phyloP scores from a whole-genome alignment of 352 stramenopile species.

The Globisporangium apiculatum region DNA sequence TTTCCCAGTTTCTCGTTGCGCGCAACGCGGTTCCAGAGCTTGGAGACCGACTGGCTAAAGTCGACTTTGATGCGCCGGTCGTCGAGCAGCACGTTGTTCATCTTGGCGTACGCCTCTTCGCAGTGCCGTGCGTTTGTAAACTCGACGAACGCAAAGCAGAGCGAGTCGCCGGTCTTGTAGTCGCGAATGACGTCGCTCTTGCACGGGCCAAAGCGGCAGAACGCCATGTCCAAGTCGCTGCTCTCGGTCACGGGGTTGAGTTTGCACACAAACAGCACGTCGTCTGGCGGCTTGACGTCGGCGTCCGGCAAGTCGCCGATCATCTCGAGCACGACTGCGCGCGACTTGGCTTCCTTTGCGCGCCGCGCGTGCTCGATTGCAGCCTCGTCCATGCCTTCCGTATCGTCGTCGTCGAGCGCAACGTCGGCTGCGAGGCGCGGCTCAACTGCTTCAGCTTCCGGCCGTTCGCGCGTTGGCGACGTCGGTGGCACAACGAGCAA shows the following conservation, averaged over 20 bases:
- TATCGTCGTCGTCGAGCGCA: constrained; percentile 62
- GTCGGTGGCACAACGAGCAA: constrained; percentile 63
- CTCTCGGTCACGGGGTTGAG: constrained; percentile 92
- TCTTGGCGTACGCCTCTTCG: constrained; percentile 98
- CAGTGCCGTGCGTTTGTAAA: constrained; percentile 94
- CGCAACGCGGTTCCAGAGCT: constrained; percentile 94
- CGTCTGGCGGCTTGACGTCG: constrained; percentile 96
- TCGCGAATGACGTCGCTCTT: constrained; percentile 96
- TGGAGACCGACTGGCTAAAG: constrained; percentile 98
- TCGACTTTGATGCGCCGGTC: constrained; percentile 94
- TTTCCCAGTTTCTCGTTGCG: constrained; percentile 57
- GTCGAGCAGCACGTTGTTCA: constrained; percentile 99
- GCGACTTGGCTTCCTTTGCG: constrained; percentile 91
- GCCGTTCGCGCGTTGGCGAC: constrained; percentile 86
- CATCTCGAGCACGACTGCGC: constrained; percentile 98
- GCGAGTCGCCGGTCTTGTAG: constrained; percentile 94
- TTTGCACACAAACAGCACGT: constrained; percentile 98
- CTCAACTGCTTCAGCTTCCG: constrained; percentile 89
- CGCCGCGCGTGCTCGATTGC: constrained; percentile 86
- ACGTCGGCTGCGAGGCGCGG: constrained; percentile 88
- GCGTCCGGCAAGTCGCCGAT: constrained; percentile 97
- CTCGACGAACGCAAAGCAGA: constrained; percentile 99
- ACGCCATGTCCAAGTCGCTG: constrained; percentile 93
- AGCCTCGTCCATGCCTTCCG: constrained; percentile 62
- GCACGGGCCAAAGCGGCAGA: constrained; percentile 86